phyloP scores from a whole-genome alignment of 371 early-diverging fungal genomes.

The Haplosporangium sp. region DNA sequence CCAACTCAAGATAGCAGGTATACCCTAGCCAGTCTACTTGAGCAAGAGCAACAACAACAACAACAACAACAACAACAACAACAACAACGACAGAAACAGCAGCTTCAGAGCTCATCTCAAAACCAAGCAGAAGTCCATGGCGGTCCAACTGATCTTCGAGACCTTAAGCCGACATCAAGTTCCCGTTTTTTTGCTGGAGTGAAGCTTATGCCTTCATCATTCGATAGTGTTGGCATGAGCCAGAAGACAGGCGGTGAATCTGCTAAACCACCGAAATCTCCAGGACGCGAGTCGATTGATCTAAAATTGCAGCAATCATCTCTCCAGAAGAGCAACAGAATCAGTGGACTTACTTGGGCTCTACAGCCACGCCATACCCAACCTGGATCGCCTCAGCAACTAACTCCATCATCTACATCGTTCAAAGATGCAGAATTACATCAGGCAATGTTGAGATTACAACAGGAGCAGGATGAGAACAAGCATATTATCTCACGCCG shows the following conservation, averaged over 20 bases:
- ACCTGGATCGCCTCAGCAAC: background rate
- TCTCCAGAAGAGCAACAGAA: slow-evolving; percentile 11
- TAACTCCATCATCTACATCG: background rate
- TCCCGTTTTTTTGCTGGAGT: background rate
- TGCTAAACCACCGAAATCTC: background rate
- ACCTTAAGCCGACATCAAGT: slow-evolving; percentile 3
- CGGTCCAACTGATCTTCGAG: slow-evolving; percentile 15
- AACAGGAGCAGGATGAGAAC: background rate
- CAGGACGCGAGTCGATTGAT: slow-evolving; percentile 13
- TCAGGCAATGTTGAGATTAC: slow-evolving; percentile 5
- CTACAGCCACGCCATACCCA: slow-evolving; percentile 19
- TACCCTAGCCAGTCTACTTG: slow-evolving; percentile 16
- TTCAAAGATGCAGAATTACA: slow-evolving; percentile 8
- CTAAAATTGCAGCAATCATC: slow-evolving; percentile 11
- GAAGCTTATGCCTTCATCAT: background rate
- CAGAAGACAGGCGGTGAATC: background rate
- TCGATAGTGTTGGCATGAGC: background rate
- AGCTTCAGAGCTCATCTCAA: background rate
- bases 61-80: slow-evolving; percentile 12
- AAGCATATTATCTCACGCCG: slow-evolving; percentile 19
- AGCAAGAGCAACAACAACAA: slow-evolving; percentile 18
- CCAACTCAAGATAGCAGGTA: slow-evolving; percentile 23
- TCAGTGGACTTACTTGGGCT: slow-evolving; percentile 28
- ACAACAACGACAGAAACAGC: background rate
- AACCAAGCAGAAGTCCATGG: background rate